Evolutionary conservation across 805 yeast genomes (phyloP), one percentile per base, ranked within the genome.

Genomic region (Candida corydali): DNA sequence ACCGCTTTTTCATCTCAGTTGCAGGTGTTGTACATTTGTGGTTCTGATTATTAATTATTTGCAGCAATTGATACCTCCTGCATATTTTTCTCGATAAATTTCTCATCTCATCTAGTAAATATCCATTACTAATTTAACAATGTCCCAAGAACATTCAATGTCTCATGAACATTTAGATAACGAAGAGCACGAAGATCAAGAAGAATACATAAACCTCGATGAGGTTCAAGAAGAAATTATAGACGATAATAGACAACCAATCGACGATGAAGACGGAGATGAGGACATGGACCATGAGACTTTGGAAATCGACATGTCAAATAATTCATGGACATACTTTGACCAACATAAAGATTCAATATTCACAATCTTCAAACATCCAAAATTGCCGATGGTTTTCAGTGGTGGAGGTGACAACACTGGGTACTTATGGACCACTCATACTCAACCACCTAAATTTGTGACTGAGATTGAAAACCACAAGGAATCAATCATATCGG

Each of bases 351-450:
- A 75, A 38, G 98, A 93, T 59, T 86, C 96, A 2, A 76, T 91
- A 3, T 91, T 84, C 61, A 70, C 84, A 10, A 70, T 93, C n/a
- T 76, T 85, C 34, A 65, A 80, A 5, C 97, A 93, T 57, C 97
- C 97, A 26, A 70, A 70, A 5, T 69, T 88, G 41, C 97, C 97
- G 12, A 59, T 82, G 57, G 93, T 86, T 7, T 82, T 81, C n/a
- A 75, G 91, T 16, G 98, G 99, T 20, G 98, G 96, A 28, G 98
- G 95, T 41, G 99, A 93, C 59, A 81, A 91, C 57, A 69, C 77
- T 17, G 96, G 89, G 1, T 86, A 78, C 55, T 56, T 93, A 50
- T 93, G 98, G 98, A 87, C 96, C 3, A 82, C 95, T 1, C 94
- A 87, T 59, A 71, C 86, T 2, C 79, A 77, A 42, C 95, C 96